A percentile compares a stretch with the other conserved stretches of the same genome.
Evolutionary conservation across 1,284 basidiomycete genomes (phyloP).

Genomic region (Mycocalia duriaeana): DNA sequence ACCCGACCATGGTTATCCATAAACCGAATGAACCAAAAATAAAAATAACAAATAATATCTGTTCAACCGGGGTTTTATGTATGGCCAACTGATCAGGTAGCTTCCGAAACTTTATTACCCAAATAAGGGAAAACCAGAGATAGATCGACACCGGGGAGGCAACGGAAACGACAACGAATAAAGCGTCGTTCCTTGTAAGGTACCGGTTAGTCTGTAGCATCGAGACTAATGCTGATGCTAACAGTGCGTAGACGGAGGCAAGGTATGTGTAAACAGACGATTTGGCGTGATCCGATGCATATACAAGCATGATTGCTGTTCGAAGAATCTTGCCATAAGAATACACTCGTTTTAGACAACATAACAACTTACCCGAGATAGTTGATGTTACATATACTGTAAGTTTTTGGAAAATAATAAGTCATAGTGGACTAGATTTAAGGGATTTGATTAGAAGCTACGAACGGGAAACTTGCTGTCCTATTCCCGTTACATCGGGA

Average conservation of each 20-base stretch:
- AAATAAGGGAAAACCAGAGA: conserved; percentile 10
- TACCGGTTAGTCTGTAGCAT: neutral
- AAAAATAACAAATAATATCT: neutral
- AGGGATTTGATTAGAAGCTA: too few relatives aligned
- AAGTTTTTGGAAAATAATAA: too few relatives aligned
- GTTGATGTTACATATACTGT: neutral
- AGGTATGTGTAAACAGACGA: conserved; percentile 4
- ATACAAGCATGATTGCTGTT: neutral
- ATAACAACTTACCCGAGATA: neutral
- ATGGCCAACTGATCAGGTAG: neutral
- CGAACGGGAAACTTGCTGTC: neutral
- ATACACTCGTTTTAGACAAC: too few relatives aligned
- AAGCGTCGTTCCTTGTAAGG: conserved; percentile 12
- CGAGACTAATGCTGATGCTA: conserved; percentile 7
- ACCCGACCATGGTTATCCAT: neutral
- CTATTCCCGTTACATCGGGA: neutral
- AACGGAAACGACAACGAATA: conserved; percentile 10
- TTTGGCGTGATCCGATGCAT: neutral
- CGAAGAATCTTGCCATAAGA: too few relatives aligned
- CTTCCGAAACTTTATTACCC: neutral
- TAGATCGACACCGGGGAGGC: conserved; percentile 11
- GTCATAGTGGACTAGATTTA: too few relatives aligned
- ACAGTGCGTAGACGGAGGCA: conserved; percentile 8
- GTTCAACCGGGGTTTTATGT: neutral
- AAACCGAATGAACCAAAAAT: neutral